Evolutionary conservation across 768 basidiomycete species (phyloP).

Genomic region (Gloeophyllum trabeum): DNA sequence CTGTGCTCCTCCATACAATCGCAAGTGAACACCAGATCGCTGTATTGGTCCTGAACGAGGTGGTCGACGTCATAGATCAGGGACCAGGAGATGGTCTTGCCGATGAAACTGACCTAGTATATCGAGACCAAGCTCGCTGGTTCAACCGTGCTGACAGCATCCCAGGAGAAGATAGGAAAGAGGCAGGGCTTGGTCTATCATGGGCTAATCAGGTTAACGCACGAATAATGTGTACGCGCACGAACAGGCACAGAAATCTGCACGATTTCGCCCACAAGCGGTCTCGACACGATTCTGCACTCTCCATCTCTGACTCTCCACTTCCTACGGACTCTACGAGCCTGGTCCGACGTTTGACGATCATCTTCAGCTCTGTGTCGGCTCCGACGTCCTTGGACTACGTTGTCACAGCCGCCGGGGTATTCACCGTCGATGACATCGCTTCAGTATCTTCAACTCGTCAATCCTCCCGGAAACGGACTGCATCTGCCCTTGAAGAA

Average conservation of each 20-base stretch:
- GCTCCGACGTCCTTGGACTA: slow-evolving; percentile 61
- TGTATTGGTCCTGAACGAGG: slow-evolving; percentile 83
- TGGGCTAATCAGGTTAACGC: slow-evolving; percentile 93
- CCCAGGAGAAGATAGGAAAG: slow-evolving; percentile 51
- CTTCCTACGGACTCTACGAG: slow-evolving; percentile 23
- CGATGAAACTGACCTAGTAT: slow-evolving; percentile 41
- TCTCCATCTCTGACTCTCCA: not conserved
- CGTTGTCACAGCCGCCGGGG: slow-evolving; percentile 37
- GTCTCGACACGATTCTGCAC: slow-evolving; percentile 5
- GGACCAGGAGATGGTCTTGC: slow-evolving; percentile 11
- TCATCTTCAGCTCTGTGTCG: slow-evolving; percentile 66
- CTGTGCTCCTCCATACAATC: slow-evolving; percentile 58
- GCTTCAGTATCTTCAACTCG: too few relatives aligned
- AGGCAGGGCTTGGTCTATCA: slow-evolving; percentile 77
- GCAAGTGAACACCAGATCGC: slow-evolving; percentile 56
- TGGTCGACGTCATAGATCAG: slow-evolving; percentile 62
- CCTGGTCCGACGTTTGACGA: slow-evolving; percentile 58
- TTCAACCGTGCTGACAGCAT: slow-evolving; percentile 57
- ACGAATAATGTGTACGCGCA: slow-evolving; percentile 74
- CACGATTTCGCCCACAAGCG: slow-evolving; percentile 18
- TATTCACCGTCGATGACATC: too few relatives aligned
- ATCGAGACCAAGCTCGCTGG: slow-evolving; percentile 65
- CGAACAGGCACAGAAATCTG: slow-evolving; percentile 52
- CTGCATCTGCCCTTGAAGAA: too few relatives aligned
- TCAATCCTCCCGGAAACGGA: too few relatives aligned